Base-by-base conservation (phyloP, 768 basidiomycete genomes). In the Lepiota subincarnata region DNA sequence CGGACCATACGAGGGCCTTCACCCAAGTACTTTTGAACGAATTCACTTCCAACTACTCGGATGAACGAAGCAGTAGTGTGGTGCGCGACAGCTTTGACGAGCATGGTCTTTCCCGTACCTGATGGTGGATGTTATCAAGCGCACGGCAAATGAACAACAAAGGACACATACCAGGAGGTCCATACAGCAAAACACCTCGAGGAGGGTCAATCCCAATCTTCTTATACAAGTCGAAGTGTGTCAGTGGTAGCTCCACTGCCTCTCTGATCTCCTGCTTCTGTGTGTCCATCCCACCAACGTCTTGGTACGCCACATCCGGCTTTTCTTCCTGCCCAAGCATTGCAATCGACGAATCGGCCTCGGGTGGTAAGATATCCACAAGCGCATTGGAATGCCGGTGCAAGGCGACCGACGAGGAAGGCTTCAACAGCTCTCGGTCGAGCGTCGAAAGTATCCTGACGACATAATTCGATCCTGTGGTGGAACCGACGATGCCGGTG, bases 131-230 rank as follows among this genome's bases (percentile, higher is more conserved):
- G 28, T 50, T 31, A 37, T 20, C 13, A 10, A 28, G 6, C 35
- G 26, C 10, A 51, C 36, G 42, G 8, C 28, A 4, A 35, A 13
- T 11, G 36, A 7, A 40, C 13, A 31, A 31, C 8, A 3, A 38
- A 18, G 26, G 3, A 47, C 12, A 62, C 78, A 45, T 64, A 89
- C 95, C 96, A 64, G 97, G 97, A 31, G 97, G 97, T 1, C 97
- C 97, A 64, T 97, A 98, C 12, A 99, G 79, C 50, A 99, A 72
- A 2, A 99, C 97, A 72, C 97, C 97, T 20, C 97, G 82, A 54
- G 97, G 97, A 2, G 97, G 97, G 73, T 99, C 96, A 59, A 99
- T 99, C 60, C 97, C 97, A 64, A 99, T 99, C 76, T 98, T 98
- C 76, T 92, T 92, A 80, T 98, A 99, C 39, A 99, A 75, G 65